Evolutionary conservation across 129 eudicot species (phyloP).

Genomic region (Escallonia herrerae): DNA sequence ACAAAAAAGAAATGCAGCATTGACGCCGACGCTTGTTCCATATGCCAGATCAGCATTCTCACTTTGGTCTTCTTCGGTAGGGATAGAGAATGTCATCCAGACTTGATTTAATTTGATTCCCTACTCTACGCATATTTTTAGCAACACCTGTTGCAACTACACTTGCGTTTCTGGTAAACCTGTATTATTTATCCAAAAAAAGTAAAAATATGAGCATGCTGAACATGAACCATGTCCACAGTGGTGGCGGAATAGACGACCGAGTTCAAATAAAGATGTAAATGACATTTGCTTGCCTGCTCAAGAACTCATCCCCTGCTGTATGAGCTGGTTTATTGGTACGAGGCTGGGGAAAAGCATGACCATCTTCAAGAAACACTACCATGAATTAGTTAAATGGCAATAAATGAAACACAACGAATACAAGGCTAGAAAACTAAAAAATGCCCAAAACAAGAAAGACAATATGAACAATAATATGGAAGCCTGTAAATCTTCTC

Average conservation of each 20-base stretch:
- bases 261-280: not conserved
- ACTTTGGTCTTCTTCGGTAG: slow-evolving; percentile 73
- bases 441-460: too few species aligned
- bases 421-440: not conserved
- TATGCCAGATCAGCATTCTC: slow-evolving; percentile 8
- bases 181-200: slow-evolving; percentile 19
- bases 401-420: not conserved
- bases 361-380: slow-evolving; percentile 43
- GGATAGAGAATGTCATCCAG: slow-evolving; percentile 75
- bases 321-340: slow-evolving; percentile 59
- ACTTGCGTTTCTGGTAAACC: slow-evolving; percentile 78
- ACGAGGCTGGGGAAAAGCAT: slow-evolving; percentile 52
- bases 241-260: not conserved
- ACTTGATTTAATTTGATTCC: slow-evolving; percentile 67
- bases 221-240: not conserved
- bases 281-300: slow-evolving; percentile 50
- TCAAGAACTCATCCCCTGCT: slow-evolving; percentile 66
- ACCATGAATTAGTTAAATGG: slow-evolving; percentile 11
- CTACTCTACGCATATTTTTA: slow-evolving; percentile 65
- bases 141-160: slow-evolving; percentile 89
- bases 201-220: not conserved
- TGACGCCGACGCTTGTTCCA: not conserved
- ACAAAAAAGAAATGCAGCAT: not conserved
- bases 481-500: too few species aligned
- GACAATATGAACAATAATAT: too few species aligned